A percentile compares a stretch with the other conserved stretches of the same genome.
Evolutionary conservation across 1,139 yeast genomes (phyloP).

Genomic region (Saccharomyces hybrid): DNA sequence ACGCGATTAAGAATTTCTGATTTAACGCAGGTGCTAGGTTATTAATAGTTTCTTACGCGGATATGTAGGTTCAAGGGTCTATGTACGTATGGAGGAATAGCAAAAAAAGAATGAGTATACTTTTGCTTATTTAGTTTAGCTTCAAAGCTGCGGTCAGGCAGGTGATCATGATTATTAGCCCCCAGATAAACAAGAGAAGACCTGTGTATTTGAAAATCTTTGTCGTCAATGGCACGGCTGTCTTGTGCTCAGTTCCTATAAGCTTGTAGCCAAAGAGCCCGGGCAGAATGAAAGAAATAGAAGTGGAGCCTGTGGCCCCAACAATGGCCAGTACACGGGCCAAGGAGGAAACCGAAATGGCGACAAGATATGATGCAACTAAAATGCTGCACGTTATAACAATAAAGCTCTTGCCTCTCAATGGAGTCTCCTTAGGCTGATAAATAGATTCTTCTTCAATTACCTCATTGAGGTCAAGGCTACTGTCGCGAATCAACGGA

Average conservation of each 20-base stretch:
- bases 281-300: constrained; percentile 86
- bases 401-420: constrained; percentile 43
- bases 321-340: constrained; percentile 87
- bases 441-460: constrained; percentile 25
- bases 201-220: constrained; percentile 1
- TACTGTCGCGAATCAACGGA: not conserved
- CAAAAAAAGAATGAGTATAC: not conserved
- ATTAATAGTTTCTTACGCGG: not conserved
- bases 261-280: constrained; percentile 71
- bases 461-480: constrained; percentile 2
- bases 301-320: constrained; percentile 92
- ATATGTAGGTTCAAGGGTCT: constrained; percentile 1
- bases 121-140: not conserved
- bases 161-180: constrained; percentile 5
- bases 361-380: constrained; percentile 58
- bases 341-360: constrained; percentile 67
- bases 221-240: not conserved
- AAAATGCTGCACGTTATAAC: constrained; percentile 63
- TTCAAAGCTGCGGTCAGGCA: constrained; percentile 5
- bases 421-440: constrained; percentile 23
- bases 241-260: constrained; percentile 2
- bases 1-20: not conserved
- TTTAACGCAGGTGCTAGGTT: not conserved
- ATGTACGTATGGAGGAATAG: not conserved
- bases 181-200: constrained; percentile 2